Conservation (phyloP, 768 basidiomycete genomes). For the Russula lepida region DNA sequence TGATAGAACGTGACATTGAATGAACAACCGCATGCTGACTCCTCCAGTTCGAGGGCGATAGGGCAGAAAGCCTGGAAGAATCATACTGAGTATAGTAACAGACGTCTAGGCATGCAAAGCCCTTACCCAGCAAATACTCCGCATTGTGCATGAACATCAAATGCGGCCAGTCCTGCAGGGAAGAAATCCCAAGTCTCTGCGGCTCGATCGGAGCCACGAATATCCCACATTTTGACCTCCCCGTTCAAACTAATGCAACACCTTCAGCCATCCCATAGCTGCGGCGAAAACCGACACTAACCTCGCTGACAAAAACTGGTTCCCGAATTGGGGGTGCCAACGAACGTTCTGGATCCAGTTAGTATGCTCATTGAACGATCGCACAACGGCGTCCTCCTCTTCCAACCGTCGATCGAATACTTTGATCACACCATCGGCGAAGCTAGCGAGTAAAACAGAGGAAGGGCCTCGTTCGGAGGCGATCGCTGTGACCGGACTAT, state of each 20-base stretch:
- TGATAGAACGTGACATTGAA: slow-evolving; percentile 37
- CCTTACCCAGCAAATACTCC: slow-evolving; percentile 80
- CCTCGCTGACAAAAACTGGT: slow-evolving; percentile 83
- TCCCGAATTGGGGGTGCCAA: slow-evolving; percentile 62
- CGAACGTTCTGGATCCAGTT: slow-evolving; percentile 89
- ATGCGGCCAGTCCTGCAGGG: slow-evolving; percentile 65
- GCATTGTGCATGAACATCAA: slow-evolving; percentile 80
- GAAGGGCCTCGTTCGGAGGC: slow-evolving; percentile 68
- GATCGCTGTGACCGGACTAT: slow-evolving; percentile 83
- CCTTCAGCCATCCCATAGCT: background rate
- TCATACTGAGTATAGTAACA: background rate
- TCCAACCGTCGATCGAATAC: slow-evolving; percentile 88
- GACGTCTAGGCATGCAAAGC: background rate
- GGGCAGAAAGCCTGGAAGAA: slow-evolving; percentile 34
- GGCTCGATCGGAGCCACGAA: slow-evolving; percentile 54
- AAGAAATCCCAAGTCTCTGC: slow-evolving; percentile 56
- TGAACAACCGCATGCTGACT: slow-evolving; percentile 57
- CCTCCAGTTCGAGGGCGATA: slow-evolving; percentile 53
- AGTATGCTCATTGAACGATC: slow-evolving; percentile 63
- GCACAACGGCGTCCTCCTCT: slow-evolving; percentile 74
- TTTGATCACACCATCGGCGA: slow-evolving; percentile 85
- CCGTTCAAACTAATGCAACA: slow-evolving; percentile 62
- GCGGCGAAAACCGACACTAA: slow-evolving; percentile 45
- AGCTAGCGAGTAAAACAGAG: slow-evolving; percentile 79
- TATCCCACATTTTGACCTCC: slow-evolving; percentile 86